These are phyloP conservation scores for Eucalyptus marginata DNA, from an alignment of 345 rosid species.

Conservation along the genomic window DNA sequence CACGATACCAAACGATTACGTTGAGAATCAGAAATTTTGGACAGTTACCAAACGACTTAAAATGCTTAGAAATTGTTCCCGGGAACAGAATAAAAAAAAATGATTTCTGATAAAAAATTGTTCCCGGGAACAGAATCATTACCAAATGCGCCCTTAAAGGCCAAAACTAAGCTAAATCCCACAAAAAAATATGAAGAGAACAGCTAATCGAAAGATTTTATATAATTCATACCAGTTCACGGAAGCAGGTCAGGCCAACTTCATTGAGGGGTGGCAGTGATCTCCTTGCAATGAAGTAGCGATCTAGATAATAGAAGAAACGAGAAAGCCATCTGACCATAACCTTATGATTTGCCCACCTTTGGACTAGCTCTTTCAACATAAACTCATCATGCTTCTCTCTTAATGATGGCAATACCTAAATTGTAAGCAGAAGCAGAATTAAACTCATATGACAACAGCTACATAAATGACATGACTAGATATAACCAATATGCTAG, in stretches of 20 bases:
- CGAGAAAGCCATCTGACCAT: constrained; percentile 60
- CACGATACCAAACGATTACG: too few relatives aligned
- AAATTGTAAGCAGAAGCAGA: neutral
- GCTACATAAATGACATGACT: neutral
- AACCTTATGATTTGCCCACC: constrained; percentile 55
- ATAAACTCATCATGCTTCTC: constrained; percentile 55
- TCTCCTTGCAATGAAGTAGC: constrained; percentile 40
- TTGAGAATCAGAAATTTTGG: too few relatives aligned
- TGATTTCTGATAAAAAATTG: too few relatives aligned
- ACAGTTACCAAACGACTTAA: too few relatives aligned
- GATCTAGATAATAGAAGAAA: constrained; percentile 50
- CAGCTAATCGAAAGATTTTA: neutral
- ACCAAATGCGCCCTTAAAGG: too few relatives aligned
- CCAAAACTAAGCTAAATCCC: neutral
- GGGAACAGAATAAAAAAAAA: too few relatives aligned
- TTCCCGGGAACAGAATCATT: too few relatives aligned
- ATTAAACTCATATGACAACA: neutral
- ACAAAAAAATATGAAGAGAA: neutral
- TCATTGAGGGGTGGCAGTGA: constrained; percentile 39
- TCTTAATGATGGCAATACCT: constrained; percentile 42
- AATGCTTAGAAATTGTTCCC: too few relatives aligned
- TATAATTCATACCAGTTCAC: constrained; percentile 28
- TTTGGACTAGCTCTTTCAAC: constrained; percentile 43
- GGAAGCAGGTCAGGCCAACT: constrained; percentile 53
- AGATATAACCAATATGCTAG: neutral